Base-by-base conservation (phyloP, 495 filamentous ascomycete genomes). In the Articulospora tetracladia region DNA sequence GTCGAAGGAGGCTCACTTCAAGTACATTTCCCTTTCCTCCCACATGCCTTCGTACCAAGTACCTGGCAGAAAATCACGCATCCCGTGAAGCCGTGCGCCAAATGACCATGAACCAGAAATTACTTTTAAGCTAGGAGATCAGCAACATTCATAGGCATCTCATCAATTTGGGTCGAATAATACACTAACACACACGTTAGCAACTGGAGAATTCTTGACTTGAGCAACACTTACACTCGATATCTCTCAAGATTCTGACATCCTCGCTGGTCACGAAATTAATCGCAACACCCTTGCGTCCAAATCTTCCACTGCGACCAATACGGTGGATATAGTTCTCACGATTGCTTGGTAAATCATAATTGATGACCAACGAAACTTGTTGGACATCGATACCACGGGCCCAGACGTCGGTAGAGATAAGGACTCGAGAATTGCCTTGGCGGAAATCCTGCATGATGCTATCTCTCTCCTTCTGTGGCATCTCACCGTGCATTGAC, bases 291-390 rank as follows among this genome's bases (percentile, higher is more conserved):
- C 94, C 94, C 80, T 99, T 99, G 51, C 94, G 84, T 62, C 94
- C 94, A 75, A 99, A 99, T 65, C 94, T 87, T 69, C 94, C 94
- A 72, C 89, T 89, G 71, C 94, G 87, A 73, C 94, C 94, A 68
- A 99, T 99, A 64, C 94, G 86, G 75, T 99, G 94, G 72, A 99
- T 98, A 75, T 99, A 99, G 77, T 99, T 99, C 76, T 99, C 94
- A 84, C 94, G 93, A 78, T 99, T 99, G 70, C 88, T 92, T 30
- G 94, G 94, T 32, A 99, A 81, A 69, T 99, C 94, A 74, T 99
- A 99, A 76, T 99, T 99, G 78, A 99, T 99, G 60, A 99, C 94
- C 58, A 99, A 79, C n/a, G 91, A 96, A 26, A 99, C 94, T 73
- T 99, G 94, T 74, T 99, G 94, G 26, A 99, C 94, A 73, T 99